A percentile compares a stretch with the other conserved stretches of the same genome.
Conservation (phyloP, 139 green algal species). For the Trebouxia sp. region DNA sequence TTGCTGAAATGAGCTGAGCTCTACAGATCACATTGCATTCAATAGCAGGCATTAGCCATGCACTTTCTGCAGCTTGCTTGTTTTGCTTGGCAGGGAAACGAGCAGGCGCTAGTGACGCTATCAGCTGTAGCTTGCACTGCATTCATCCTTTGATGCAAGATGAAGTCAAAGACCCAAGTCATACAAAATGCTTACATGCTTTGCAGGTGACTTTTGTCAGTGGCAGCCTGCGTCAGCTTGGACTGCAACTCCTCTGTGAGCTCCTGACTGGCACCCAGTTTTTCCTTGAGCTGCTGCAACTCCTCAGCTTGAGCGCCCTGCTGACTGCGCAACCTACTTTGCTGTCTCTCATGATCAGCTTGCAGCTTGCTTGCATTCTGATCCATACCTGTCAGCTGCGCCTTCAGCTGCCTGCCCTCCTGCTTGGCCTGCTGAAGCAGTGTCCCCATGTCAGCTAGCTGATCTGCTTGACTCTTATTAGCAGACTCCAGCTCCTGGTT, state of each 20-base stretch:
- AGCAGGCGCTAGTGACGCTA: neutral
- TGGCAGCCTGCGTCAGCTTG: neutral
- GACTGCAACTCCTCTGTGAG: constrained; percentile 13
- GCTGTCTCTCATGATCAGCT: neutral
- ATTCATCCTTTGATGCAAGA: no score
- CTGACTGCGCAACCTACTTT: neutral
- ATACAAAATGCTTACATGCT: neutral
- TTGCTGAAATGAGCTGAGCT: no score
- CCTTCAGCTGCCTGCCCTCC: constrained; percentile 6
- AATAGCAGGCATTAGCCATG: no score
- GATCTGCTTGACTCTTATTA: neutral
- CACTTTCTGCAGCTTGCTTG: no score
- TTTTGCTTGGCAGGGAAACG: no score
- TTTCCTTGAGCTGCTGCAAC: neutral
- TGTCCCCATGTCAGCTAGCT: neutral
- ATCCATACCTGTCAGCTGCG: constrained; percentile 10
- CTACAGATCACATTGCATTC: no score
- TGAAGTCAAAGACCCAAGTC: no score
- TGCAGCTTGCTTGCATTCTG: constrained; percentile 15
- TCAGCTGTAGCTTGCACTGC: neutral
- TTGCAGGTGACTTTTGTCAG: neutral
- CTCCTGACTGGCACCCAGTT: neutral
- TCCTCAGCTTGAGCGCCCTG: neutral
- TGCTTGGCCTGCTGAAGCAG: constrained; percentile 1
- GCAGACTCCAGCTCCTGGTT: neutral